Percentiles rank a stretch among this genome's conserved stretches.
These are phyloP conservation scores for Trichosporon faecale DNA, from an alignment of 1,284 basidiomycete genomes.

Conservation along the genomic window DNA sequence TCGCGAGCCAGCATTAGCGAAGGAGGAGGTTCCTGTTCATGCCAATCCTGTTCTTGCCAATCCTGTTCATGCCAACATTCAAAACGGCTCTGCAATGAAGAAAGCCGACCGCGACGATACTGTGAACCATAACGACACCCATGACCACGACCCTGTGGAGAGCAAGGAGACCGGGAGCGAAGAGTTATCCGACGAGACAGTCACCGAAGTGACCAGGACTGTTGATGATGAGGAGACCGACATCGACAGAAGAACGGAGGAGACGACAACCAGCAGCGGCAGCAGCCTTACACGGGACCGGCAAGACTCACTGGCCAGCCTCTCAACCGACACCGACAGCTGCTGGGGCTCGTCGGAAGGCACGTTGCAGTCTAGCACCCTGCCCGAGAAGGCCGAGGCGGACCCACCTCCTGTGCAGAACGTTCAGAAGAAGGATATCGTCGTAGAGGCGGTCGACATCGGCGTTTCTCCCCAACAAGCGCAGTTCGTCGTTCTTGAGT, in stretches of 20 bases:
- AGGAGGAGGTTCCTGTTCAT: too few species aligned
- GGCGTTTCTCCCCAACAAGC: background rate
- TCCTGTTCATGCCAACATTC: too few species aligned
- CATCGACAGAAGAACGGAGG: background rate
- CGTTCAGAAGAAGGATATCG: background rate
- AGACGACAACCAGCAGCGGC: background rate
- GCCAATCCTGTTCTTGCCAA: too few species aligned
- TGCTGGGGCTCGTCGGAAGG: background rate
- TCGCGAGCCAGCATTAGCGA: too few species aligned
- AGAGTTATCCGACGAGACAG: too few species aligned
- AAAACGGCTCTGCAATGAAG: background rate
- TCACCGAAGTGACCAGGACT: background rate
- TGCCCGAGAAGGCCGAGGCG: background rate
- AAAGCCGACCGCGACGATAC: background rate
- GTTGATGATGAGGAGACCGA: background rate
- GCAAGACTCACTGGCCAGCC: background rate
- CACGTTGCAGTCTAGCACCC: background rate
- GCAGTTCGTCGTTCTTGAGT: background rate
- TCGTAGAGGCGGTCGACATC: background rate
- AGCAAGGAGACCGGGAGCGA: too few species aligned
- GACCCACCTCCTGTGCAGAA: background rate
- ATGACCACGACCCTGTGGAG: background rate
- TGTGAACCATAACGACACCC: background rate
- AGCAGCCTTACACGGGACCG: background rate
- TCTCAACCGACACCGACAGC: background rate